Evolutionary conservation across 768 basidiomycete species (phyloP), one percentile per base, ranked within the genome.

Genomic region (Macrolepiota fuliginosa): DNA sequence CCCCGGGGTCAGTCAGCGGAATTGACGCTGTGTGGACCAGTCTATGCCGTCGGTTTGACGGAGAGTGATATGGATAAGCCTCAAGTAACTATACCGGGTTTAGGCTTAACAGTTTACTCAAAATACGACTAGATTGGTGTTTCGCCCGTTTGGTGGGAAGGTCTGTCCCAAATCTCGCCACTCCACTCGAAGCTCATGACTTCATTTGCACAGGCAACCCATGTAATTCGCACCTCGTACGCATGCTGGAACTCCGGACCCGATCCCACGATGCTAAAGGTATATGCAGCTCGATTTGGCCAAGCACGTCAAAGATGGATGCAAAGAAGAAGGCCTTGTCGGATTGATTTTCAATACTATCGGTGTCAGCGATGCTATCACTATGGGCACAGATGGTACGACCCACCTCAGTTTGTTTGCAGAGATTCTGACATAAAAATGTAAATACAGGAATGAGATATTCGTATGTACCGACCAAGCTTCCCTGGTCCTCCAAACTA

Each of bases 131-230:
- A 93, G 89, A 88, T 95, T 68, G 93, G 93, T 50, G 92, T 95
- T 68, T 90, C 90, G 32, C 88, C 91, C 2, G 82, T 94, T 56
- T 95, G 92, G 92, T 95, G 92, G 91, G 92, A 94, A 82, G 92
- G 92, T 89, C 45, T n/a, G 72, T 69, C 51, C 32, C 19, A 17
- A 22, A 55, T 27, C 11, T 52, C 40, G n/a, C 35, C 50, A 24
- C 22, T 29, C 46, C 19, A 40, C 29, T 35, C 5, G 9, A 25
- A 58, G 27, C 11, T 29, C 25, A 49, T 58, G 24, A 6, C n/a
- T 17, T 36, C n/a, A 15, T 37, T 29, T 32, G 13, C 27, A 17
- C 63, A 89, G 91, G 92, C 40, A 94, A 94, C 71, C 92, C 92
- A 2, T 95, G 93, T 71, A 95, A 95, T 69, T 81, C 80, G 50